phyloP scores from a whole-genome alignment of 139 green algal genomes.

The Picochlorum sp. region DNA sequence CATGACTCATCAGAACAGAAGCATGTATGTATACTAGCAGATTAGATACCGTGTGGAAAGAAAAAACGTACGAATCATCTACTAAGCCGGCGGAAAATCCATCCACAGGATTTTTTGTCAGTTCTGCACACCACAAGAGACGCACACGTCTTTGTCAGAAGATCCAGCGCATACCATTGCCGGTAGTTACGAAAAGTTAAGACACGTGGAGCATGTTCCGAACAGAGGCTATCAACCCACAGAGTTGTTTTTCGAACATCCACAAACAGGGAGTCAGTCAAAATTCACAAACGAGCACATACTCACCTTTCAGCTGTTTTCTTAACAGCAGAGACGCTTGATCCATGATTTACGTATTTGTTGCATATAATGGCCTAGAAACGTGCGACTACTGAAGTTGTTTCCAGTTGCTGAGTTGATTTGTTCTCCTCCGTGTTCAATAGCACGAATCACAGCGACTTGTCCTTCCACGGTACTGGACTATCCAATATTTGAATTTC shows the following conservation, averaged over 20 bases:
- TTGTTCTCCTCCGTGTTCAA: neutral
- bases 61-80: conserved; percentile 66
- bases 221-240: too few species aligned
- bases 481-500: too few species aligned
- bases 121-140: conserved; percentile 56
- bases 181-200: too few species aligned
- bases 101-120: conserved; percentile 93
- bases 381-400: neutral
- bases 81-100: conserved; percentile 96
- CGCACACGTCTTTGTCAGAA: too few species aligned
- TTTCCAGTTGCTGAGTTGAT: neutral
- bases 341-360: conserved; percentile 23
- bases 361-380: neutral
- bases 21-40: neutral
- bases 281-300: too few species aligned
- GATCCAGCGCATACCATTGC: too few species aligned
- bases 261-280: neutral
- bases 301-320: conserved; percentile 87
- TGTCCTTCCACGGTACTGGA: too few species aligned
- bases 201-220: too few species aligned
- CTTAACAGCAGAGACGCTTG: conserved; percentile 79
- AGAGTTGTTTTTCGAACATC: neutral
- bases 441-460: too few species aligned
- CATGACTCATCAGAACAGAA: neutral
- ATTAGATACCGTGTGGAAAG: neutral